Evolutionary conservation across 441 rosid species (phyloP).

Genomic region (Geranium incanum): DNA sequence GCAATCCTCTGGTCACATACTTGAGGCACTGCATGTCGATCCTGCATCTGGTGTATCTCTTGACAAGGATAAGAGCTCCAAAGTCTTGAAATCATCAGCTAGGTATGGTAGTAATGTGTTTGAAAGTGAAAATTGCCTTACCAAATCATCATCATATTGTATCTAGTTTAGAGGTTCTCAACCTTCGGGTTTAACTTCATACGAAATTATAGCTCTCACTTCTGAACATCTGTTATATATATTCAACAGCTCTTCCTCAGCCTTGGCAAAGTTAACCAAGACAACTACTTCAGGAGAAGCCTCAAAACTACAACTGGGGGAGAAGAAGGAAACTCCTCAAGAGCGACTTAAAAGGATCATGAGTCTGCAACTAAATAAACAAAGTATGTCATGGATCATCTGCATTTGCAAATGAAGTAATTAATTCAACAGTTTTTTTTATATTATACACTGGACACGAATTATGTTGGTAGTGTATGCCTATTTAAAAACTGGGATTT

Average conservation of each 20-base stretch:
- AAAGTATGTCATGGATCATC: constrained; percentile 47
- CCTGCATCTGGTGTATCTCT: constrained; percentile 87
- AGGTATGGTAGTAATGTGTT: constrained; percentile 37
- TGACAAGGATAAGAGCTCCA: constrained; percentile 54
- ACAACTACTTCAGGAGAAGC: constrained; percentile 43
- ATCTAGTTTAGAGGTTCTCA: no score
- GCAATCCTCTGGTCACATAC: constrained; percentile 71
- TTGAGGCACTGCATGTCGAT: constrained; percentile 88
- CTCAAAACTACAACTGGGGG: constrained; percentile 47
- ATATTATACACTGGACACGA: no score
- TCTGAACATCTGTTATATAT: background rate
- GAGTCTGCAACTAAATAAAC: constrained; percentile 83
- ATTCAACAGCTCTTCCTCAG: constrained; percentile 50
- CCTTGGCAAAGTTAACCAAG: constrained; percentile 72
- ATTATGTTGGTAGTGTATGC: no score
- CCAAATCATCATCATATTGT: no score
- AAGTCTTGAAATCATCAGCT: constrained; percentile 45
- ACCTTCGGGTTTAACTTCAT: no score
- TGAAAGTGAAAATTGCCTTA: background rate
- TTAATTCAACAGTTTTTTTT: background rate
- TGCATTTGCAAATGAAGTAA: background rate
- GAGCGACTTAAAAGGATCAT: constrained; percentile 94
- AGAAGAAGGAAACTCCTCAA: constrained; percentile 93
- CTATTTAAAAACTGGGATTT: background rate
- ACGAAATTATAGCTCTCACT: background rate